Evolutionary conservation across 2,329 filamentous ascomycete genomes (phyloP).

Genomic region (Ascocoryne sarcoides): DNA sequence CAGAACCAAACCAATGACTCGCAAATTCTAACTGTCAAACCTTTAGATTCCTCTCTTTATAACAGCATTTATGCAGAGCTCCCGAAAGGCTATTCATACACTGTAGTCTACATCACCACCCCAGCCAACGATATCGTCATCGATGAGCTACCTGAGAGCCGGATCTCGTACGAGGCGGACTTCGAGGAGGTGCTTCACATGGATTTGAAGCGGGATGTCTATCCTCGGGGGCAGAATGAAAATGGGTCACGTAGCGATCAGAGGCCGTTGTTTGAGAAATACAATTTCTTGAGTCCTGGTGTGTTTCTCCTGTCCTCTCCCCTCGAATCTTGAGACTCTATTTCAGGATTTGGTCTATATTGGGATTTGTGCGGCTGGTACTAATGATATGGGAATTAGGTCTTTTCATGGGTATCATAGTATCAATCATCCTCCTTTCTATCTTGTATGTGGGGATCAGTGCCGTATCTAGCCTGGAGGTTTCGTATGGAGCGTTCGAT

Average conservation of each 20-base stretch:
- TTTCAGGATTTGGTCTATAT: too few species aligned
- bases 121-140: slow-evolving; percentile 29
- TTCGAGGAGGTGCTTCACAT: slow-evolving; percentile 56
- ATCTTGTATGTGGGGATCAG: slow-evolving; percentile 73
- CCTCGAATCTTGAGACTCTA: too few species aligned
- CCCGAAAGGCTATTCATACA: slow-evolving; percentile 45
- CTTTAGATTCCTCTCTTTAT: neutral
- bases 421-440: slow-evolving; percentile 59
- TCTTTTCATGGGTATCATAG: slow-evolving; percentile 79
- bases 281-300: slow-evolving; percentile 91
- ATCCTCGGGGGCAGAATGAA: slow-evolving; percentile 8
- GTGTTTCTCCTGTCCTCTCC: slow-evolving; percentile 27
- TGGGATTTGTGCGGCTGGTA: too few species aligned
- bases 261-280: slow-evolving; percentile 72
- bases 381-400: too few species aligned
- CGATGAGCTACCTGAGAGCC: neutral
- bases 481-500: slow-evolving; percentile 90
- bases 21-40: too few species aligned
- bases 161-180: slow-evolving; percentile 49
- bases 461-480: slow-evolving; percentile 71
- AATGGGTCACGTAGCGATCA: slow-evolving; percentile 39
- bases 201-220: slow-evolving; percentile 57
- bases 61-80: neutral
- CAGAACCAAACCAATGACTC: too few species aligned
- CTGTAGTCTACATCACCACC: slow-evolving; percentile 66